A percentile compares a stretch with the other conserved stretches of the same genome.
These are phyloP conservation scores for Candida nemodendra DNA, from an alignment of 805 yeast species.

Conservation along the genomic window DNA sequence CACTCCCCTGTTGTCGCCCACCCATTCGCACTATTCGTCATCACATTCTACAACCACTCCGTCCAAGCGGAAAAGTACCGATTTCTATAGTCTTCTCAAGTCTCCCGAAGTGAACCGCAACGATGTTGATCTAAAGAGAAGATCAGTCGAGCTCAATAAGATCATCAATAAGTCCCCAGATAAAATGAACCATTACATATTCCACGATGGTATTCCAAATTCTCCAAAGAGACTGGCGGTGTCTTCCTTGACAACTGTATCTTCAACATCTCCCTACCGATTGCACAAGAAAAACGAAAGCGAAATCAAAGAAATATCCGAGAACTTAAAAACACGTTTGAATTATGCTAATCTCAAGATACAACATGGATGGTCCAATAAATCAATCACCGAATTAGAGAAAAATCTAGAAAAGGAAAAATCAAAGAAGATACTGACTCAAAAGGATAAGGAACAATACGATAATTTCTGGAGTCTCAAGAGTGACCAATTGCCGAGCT, in stretches of 20 bases:
- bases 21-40: conserved; percentile 18
- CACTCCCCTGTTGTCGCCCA: conserved; percentile 35
- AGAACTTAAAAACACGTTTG: conserved; percentile 35
- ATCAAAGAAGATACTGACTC: conserved; percentile 13
- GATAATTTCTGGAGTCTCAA: conserved; percentile 31
- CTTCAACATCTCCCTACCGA: conserved; percentile 21
- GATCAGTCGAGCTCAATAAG: conserved; percentile 33
- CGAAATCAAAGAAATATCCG: conserved; percentile 36
- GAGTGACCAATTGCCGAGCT: conserved; percentile 25
- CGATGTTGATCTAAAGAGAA: conserved; percentile 26
- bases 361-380: conserved; percentile 36
- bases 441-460: conserved; percentile 17
- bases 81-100: conserved; percentile 35
- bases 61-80: conserved; percentile 33
- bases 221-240: conserved; percentile 23
- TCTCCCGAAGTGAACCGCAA: conserved; percentile 32
- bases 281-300: conserved; percentile 30
- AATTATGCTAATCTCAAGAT: conserved; percentile 37
- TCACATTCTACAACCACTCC: conserved; percentile 23
- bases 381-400: conserved; percentile 30
- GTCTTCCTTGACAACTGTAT: neutral
- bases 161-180: conserved; percentile 29
- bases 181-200: conserved; percentile 22
- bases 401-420: conserved; percentile 24
- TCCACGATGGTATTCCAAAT: conserved; percentile 25